A percentile compares a stretch with the other conserved stretches of the same genome.
These are phyloP conservation scores for Taphrina betulina DNA, from an alignment of 1,139 yeast species.

Conservation along the genomic window DNA sequence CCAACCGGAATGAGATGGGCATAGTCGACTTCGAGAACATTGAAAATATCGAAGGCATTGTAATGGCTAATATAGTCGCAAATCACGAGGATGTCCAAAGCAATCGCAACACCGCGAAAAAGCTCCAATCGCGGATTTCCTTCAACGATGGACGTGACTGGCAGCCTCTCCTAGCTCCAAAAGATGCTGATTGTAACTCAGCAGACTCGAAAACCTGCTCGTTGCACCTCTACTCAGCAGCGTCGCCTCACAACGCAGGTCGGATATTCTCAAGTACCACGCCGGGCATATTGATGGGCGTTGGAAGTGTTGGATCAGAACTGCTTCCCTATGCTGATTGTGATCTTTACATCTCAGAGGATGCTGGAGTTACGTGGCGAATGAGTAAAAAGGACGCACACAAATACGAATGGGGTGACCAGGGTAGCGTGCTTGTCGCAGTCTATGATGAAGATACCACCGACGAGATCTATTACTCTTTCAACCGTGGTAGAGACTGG, in stretches of 20 bases:
- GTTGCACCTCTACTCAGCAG: slow-evolving; percentile 55
- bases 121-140: slow-evolving; percentile 51
- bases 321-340: slow-evolving; percentile 41
- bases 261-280: slow-evolving; percentile 57
- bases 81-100: slow-evolving; percentile 39
- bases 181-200: slow-evolving; percentile 46
- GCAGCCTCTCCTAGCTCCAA: slow-evolving; percentile 51
- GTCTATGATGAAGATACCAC: slow-evolving; percentile 48
- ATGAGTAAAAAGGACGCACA: slow-evolving; percentile 57
- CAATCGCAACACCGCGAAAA: slow-evolving; percentile 40
- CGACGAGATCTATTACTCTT: slow-evolving; percentile 52
- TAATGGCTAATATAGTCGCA: slow-evolving; percentile 55
- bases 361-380: slow-evolving; percentile 76
- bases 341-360: slow-evolving; percentile 61
- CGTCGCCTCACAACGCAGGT: slow-evolving; percentile 58
- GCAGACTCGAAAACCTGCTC: slow-evolving; percentile 53
- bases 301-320: slow-evolving; percentile 45
- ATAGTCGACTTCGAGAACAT: slow-evolving; percentile 52
- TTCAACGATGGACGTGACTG: slow-evolving; percentile 68
- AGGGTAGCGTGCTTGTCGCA: slow-evolving; percentile 73
- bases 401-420: slow-evolving; percentile 68
- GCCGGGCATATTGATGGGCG: slow-evolving; percentile 66
- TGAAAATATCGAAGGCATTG: slow-evolving; percentile 66
- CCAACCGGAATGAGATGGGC: slow-evolving; percentile 49
- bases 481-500: slow-evolving; percentile 78